Evolutionary conservation across 139 green algal genomes (phyloP), one percentile per base, ranked within the genome.

Genomic region (Bryopsis sp.): DNA sequence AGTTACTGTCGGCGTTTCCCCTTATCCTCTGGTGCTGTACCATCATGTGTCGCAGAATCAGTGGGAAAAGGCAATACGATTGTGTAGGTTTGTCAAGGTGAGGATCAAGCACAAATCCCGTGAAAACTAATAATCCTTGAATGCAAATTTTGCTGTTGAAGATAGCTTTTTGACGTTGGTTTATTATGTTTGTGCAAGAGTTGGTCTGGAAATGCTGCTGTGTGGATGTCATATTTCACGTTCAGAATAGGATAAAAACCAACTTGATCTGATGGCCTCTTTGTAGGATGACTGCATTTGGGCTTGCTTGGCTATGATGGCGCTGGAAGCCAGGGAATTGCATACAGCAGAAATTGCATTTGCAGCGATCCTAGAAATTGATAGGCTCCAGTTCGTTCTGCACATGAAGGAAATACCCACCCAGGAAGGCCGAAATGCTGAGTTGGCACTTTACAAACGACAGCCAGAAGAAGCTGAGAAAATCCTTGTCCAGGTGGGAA

Each of bases 81-180:
- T 95, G 39, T 90, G 83, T 72, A 81, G 85, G n/a, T 86, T 83
- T 68, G 77, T 88, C 67, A 87, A 86, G 72, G 72, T 82, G 59
- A 5, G 46, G 34, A 39, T 54, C 15, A 54, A 54, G 19, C 19
- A 11, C 19, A 54, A 54, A 54, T 54, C 43, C 43, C 43, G 43
- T 54, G 43, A 54, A 54, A 54, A 54, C 11, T 54, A 19, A 54
- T 19, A 54, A 54, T 19, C n/a, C n/a, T n/a, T n/a, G n/a, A n/a
- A n/a, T n/a, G n/a, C n/a, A n/a, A n/a, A n/a, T n/a, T n/a, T n/a
- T n/a, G n/a, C n/a, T n/a, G n/a, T n/a, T n/a, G n/a, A n/a, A n/a
- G n/a, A n/a, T n/a, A n/a, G n/a, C n/a, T n/a, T n/a, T n/a, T n/a
- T n/a, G n/a, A n/a, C n/a, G n/a, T n/a, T n/a, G n/a, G n/a, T n/a